phyloP scores from a whole-genome alignment of 805 yeast species.

The Yarrowia osloensis region DNA sequence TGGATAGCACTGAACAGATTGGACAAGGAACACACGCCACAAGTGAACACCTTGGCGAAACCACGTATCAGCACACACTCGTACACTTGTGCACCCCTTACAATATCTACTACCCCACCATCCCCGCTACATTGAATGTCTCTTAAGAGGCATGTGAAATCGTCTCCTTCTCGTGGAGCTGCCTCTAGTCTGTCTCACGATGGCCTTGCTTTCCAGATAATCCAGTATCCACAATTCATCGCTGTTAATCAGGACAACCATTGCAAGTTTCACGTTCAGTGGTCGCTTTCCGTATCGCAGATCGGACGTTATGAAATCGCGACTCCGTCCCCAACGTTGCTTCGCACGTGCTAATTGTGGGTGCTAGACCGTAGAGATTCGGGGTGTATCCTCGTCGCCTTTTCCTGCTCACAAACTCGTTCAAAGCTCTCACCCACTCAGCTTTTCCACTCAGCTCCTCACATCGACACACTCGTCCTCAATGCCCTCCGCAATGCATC shows the following conservation, averaged over 20 bases:
- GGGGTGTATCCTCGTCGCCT: no score
- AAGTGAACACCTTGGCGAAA: no score
- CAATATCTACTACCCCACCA: neutral
- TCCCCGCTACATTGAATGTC: neutral
- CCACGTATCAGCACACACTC: no score
- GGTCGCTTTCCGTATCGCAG: neutral
- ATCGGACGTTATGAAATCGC: neutral
- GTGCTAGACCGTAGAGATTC: no score
- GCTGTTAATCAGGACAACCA: neutral
- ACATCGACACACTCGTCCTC: no score
- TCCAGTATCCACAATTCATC: neutral
- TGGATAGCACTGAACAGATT: no score
- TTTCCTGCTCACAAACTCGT: no score
- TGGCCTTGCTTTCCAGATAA: neutral
- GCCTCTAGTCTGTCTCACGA: neutral
- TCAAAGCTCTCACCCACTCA: no score
- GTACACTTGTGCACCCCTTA: no score
- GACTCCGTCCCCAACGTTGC: neutral
- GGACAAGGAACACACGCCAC: no score
- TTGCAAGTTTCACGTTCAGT: neutral
- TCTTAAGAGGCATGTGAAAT: neutral
- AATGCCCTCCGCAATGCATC: no score
- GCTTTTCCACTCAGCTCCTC: no score
- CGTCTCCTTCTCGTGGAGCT: neutral
- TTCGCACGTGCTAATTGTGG: neutral